Base-by-base conservation (phyloP, 495 filamentous ascomycete species). In the Darksidea phi region DNA sequence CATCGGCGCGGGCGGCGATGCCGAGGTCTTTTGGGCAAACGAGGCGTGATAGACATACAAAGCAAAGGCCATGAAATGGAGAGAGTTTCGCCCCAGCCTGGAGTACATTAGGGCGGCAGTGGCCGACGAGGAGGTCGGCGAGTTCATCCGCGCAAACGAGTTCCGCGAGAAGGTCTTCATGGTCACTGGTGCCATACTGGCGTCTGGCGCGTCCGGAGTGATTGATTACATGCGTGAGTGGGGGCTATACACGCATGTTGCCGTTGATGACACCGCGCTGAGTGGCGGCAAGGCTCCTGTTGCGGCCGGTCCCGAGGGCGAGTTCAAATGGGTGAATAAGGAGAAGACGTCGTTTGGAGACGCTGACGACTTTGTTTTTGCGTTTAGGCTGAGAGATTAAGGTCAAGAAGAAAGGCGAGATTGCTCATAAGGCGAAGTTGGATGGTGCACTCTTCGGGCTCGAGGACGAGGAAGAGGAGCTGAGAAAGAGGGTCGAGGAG, bases 291-390 rank as follows among this genome's bases (percentile, higher is more conserved):
- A 7, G 15, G 36, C 24, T 48, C 46, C 46, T 1, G 6, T 48
- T 3, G 46, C 1, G 1, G 46, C 1, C 13, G 46, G 46, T 10
- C 15, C 15, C 17, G 10, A 48, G 10, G 17, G 1, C 12, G 49
- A 36, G 49, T 2, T 11, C 1, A 13, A 53, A 11, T 1, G 23
- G 32, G 28, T 10, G 2, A 32, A 18, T 6, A 17, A 13, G 12
- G 15, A 25, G 4, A 10, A 38, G 2, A 25, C 10, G 4, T n/a
- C 3, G 1, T 32, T 53, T 21, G 49, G 15, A 21, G 49, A 4
- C 1, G 49, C 21, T 8, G 49, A 53, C 21, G 49, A 53, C 4
- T 53, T 53, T 32, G 49, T 53, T 1, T 53, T 53, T 26, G 49
- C 49, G 11, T 53, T 53, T 36, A 18, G 49, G 3, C 23, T 53